Conservation (phyloP, 169 alveolate species). For the Eimeria falciformis region DNA sequence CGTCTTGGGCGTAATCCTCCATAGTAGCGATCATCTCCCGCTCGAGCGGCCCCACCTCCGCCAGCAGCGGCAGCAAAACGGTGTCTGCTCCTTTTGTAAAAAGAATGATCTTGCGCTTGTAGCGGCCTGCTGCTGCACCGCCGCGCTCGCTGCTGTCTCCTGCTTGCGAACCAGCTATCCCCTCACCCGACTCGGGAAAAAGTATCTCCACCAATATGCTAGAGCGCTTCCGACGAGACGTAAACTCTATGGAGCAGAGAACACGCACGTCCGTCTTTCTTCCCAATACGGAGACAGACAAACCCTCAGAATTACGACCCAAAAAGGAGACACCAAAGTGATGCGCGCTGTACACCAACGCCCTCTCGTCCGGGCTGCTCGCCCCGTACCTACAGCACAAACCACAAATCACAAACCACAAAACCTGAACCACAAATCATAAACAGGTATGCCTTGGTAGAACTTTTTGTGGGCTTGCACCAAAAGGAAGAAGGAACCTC, state of each 20-base stretch:
- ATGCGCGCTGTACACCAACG: constrained; percentile 87
- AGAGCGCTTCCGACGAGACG: constrained; percentile 25
- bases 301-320: constrained; percentile 24
- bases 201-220: constrained; percentile 27
- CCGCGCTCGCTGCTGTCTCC: not conserved
- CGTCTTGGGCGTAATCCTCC: constrained; percentile 89
- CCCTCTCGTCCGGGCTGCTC: constrained; percentile 92
- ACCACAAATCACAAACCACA: too few species aligned
- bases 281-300: constrained; percentile 42
- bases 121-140: not conserved
- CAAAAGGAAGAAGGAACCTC: too few species aligned
- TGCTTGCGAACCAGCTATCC: not conserved
- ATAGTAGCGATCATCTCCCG: constrained; percentile 70
- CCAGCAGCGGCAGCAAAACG: constrained; percentile 88
- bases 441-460: too few species aligned
- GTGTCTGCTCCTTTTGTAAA: constrained; percentile 96
- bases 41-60: constrained; percentile 80
- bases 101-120: not conserved
- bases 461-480: too few species aligned
- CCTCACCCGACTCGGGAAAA: not conserved
- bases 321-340: constrained; percentile 82
- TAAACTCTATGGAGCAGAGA: constrained; percentile 16
- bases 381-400: constrained; percentile 84
- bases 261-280: not conserved
- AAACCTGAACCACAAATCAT: too few species aligned